These are phyloP conservation scores for Solanum clarkiae DNA, from an alignment of 257 asterid species.

Conservation along the genomic window DNA sequence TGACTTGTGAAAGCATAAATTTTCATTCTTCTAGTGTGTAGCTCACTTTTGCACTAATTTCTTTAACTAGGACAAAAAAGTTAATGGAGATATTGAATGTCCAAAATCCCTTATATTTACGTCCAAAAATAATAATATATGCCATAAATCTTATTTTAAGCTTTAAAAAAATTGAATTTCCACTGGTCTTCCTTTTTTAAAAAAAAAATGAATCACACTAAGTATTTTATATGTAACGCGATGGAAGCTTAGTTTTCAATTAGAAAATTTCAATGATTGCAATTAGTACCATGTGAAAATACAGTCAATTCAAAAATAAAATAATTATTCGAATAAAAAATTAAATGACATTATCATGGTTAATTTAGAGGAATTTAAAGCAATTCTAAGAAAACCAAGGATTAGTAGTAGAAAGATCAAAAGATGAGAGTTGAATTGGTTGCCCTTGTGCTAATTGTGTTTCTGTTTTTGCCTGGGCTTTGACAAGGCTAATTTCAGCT, in stretches of 20 bases:
- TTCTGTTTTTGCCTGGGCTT: background rate
- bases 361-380: background rate
- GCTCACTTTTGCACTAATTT: too few relatives aligned
- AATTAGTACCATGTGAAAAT: background rate
- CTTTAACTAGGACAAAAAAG: too few relatives aligned
- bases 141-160: too few relatives aligned
- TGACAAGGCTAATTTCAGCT: conserved; percentile 11
- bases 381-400: background rate
- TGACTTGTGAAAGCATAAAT: too few relatives aligned
- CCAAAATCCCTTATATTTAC: too few relatives aligned
- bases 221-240: background rate
- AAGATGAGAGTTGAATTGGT: background rate
- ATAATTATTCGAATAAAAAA: background rate
- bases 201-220: background rate
- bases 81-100: too few relatives aligned
- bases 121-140: too few relatives aligned
- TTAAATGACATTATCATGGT: background rate
- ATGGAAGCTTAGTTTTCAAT: background rate
- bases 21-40: too few relatives aligned
- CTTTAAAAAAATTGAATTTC: too few relatives aligned
- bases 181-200: too few relatives aligned
- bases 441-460: background rate
- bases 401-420: background rate
- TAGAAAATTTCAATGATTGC: background rate
- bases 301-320: background rate